Conservation (phyloP, 257 asterid species). For the Pogostemon cablin region DNA sequence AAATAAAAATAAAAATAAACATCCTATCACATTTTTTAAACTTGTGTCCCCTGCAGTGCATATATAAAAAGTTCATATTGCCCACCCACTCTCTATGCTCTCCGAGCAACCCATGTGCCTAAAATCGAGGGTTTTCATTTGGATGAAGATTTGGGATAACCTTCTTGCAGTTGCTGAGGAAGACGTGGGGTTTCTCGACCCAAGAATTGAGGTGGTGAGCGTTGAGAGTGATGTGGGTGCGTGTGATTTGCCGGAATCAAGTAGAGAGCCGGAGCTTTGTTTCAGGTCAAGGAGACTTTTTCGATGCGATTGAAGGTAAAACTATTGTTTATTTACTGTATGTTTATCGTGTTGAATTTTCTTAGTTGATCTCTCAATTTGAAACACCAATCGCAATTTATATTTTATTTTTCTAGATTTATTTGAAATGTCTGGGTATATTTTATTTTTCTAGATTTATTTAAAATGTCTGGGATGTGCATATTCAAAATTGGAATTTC, state of each 20-base stretch:
- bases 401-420: too few relatives aligned
- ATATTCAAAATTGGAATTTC: neutral
- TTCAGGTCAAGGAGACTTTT: constrained; percentile 69
- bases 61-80: too few relatives aligned
- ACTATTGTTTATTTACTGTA: neutral
- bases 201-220: constrained; percentile 40
- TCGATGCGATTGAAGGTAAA: constrained; percentile 84
- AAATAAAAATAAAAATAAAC: too few relatives aligned
- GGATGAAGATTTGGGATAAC: constrained; percentile 29
- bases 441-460: neutral
- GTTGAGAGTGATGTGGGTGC: constrained; percentile 43
- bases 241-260: constrained; percentile 35
- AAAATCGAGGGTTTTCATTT: constrained; percentile 24
- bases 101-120: too few relatives aligned
- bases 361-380: constrained; percentile 6
- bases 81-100: too few relatives aligned
- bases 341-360: neutral
- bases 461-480: neutral
- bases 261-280: constrained; percentile 58
- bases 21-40: too few relatives aligned
- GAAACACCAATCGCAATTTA: neutral
- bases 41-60: too few relatives aligned
- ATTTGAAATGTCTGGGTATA: too few relatives aligned
- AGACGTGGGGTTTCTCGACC: constrained; percentile 47
- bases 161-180: constrained; percentile 30